phyloP scores from a whole-genome alignment of 2,329 filamentous ascomycete genomes.

The Trichoderma semiorbis region DNA sequence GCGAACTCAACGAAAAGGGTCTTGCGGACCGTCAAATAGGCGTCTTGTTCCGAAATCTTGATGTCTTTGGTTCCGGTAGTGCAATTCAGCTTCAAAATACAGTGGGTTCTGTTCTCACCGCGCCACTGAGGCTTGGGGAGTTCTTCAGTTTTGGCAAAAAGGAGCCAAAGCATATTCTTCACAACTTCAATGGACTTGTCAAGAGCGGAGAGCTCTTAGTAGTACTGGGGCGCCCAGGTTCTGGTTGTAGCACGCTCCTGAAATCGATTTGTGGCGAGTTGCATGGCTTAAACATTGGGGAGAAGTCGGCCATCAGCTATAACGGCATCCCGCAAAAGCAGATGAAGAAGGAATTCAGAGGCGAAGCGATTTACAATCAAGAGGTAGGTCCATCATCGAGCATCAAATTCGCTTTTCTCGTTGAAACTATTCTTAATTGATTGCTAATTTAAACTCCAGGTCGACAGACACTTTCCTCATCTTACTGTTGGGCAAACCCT shows the following conservation, averaged over 20 bases:
- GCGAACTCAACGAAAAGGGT: conserved; percentile 51
- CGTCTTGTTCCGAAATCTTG: conserved; percentile 61
- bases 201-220: conserved; percentile 64
- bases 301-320: conserved; percentile 55
- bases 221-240: conserved; percentile 64
- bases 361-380: conserved; percentile 70
- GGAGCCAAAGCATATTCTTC: conserved; percentile 57
- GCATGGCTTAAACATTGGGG: conserved; percentile 52
- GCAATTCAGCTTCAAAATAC: conserved; percentile 67
- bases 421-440: neutral
- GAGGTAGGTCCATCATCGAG: conserved; percentile 44
- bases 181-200: conserved; percentile 61
- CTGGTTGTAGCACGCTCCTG: conserved; percentile 61
- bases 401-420: neutral
- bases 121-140: conserved; percentile 56
- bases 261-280: conserved; percentile 60
- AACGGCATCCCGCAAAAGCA: conserved; percentile 53
- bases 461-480: conserved; percentile 73
- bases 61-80: conserved; percentile 63
- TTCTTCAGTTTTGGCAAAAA: conserved; percentile 47
- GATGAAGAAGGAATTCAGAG: conserved; percentile 60
- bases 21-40: conserved; percentile 53
- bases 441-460: conserved; percentile 32
- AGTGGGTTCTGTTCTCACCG: conserved; percentile 55
- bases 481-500: conserved; percentile 72